A percentile compares a stretch with the other conserved stretches of the same genome.
Evolutionary conservation across 2,329 filamentous ascomycete species (phyloP).

Genomic region (Fusarium sp.): DNA sequence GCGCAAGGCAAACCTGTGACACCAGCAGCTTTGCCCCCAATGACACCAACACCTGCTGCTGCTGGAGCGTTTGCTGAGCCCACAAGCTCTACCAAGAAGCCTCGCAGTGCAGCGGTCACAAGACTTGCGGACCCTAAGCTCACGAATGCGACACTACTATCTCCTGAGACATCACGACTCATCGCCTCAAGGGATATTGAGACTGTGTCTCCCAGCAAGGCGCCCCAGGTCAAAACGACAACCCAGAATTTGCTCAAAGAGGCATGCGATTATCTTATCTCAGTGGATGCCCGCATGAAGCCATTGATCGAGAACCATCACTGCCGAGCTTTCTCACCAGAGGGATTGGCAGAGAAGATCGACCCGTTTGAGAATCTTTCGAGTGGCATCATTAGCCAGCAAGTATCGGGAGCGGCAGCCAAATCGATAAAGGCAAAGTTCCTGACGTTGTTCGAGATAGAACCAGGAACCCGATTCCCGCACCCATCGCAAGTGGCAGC

Average conservation of each 20-base stretch:
- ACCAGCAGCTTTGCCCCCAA: slow-evolving; percentile 53
- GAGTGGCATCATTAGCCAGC: slow-evolving; percentile 94
- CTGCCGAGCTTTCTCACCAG: slow-evolving; percentile 85
- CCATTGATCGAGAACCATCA: slow-evolving; percentile 80
- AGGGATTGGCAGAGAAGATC: slow-evolving; percentile 85
- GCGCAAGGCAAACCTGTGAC: slow-evolving; percentile 42
- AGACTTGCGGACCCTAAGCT: slow-evolving; percentile 74
- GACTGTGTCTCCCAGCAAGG: slow-evolving; percentile 64
- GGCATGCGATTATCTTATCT: slow-evolving; percentile 81
- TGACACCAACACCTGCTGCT: slow-evolving; percentile 65
- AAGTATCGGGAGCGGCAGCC: slow-evolving; percentile 94
- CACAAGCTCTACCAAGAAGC: slow-evolving; percentile 54
- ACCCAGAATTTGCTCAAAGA: slow-evolving; percentile 81
- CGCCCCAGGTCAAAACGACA: slow-evolving; percentile 62
- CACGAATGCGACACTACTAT: slow-evolving; percentile 80
- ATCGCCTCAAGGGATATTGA: slow-evolving; percentile 66
- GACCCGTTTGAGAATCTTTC: slow-evolving; percentile 89
- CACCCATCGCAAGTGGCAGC: slow-evolving; percentile 79
- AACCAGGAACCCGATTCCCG: slow-evolving; percentile 72
- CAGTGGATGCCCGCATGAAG: slow-evolving; percentile 79
- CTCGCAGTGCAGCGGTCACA: slow-evolving; percentile 60
- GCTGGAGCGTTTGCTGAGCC: slow-evolving; percentile 58
- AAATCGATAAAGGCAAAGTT: slow-evolving; percentile 91
- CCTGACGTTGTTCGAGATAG: slow-evolving; percentile 75
- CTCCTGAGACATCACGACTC: slow-evolving; percentile 77